Evolutionary conservation across 495 filamentous ascomycete species (phyloP).

Genomic region (Cladorrhinum samala): DNA sequence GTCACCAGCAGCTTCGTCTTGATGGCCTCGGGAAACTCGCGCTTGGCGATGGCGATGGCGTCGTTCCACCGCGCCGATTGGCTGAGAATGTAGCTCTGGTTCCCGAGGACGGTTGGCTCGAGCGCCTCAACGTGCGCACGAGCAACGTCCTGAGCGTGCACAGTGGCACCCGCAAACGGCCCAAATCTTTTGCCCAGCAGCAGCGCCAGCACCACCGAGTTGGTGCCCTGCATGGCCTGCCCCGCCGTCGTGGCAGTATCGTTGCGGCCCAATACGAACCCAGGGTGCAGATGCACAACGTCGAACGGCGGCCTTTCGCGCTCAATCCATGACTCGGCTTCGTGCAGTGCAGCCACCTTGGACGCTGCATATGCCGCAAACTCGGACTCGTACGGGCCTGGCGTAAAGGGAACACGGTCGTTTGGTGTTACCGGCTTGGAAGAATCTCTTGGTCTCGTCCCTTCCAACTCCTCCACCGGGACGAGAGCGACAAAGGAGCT

Average conservation of each 20-base stretch:
- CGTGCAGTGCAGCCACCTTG: slow-evolving; percentile 38
- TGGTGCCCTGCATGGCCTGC: slow-evolving; percentile 32
- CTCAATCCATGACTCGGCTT: slow-evolving; percentile 36
- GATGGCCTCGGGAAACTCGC: slow-evolving; percentile 38
- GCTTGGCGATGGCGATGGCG: slow-evolving; percentile 31
- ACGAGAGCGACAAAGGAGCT: slow-evolving; percentile 37
- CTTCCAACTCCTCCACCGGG: slow-evolving; percentile 22
- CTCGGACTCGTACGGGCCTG: slow-evolving; percentile 33
- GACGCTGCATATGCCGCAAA: slow-evolving; percentile 36
- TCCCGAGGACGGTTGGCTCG: slow-evolving; percentile 31
- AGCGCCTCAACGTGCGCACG: slow-evolving; percentile 37
- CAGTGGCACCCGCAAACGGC: slow-evolving; percentile 28
- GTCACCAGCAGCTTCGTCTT: slow-evolving; percentile 31
- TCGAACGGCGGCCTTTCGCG: slow-evolving; percentile 38
- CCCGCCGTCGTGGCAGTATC: slow-evolving; percentile 31
- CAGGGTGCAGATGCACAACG: slow-evolving; percentile 42
- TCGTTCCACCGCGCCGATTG: slow-evolving; percentile 40
- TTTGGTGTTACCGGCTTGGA: slow-evolving; percentile 15
- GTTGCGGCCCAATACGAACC: slow-evolving; percentile 40
- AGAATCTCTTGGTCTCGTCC: slow-evolving; percentile 7
- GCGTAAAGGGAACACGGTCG: slow-evolving; percentile 22
- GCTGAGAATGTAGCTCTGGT: slow-evolving; percentile 34
- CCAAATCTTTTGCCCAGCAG: slow-evolving; percentile 29
- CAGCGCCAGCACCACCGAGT: slow-evolving; percentile 29
- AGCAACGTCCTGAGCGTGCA: slow-evolving; percentile 42